Percentiles rank a stretch among this genome's conserved stretches.
Conservation (phyloP, 2,329 filamentous ascomycete species). For the Raffaelea arxii region DNA sequence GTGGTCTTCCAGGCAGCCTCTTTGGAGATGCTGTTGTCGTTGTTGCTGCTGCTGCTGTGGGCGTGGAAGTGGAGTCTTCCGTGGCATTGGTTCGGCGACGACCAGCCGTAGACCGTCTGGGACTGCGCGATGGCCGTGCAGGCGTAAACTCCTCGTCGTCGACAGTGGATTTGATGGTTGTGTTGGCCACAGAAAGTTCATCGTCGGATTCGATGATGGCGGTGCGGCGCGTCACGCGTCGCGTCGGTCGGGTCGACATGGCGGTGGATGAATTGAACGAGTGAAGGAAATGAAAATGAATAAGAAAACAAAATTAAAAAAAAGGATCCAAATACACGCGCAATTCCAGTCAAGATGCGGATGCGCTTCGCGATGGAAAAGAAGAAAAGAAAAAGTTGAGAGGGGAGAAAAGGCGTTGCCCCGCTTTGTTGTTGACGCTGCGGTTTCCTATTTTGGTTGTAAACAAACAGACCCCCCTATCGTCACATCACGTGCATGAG, state of each 20-base stretch:
- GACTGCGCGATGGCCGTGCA: constrained; percentile 41
- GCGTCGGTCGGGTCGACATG: constrained; percentile 32
- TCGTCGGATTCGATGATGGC: constrained; percentile 75
- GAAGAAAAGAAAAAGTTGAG: background rate
- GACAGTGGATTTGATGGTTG: constrained; percentile 29
- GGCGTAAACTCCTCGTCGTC: constrained; percentile 63
- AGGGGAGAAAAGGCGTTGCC: constrained; percentile 8
- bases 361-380: background rate
- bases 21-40: constrained; percentile 17
- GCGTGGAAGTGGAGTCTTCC: no score
- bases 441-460: constrained; percentile 12
- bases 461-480: constrained; percentile 12
- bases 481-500: background rate
- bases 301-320: background rate
- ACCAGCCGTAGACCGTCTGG: constrained; percentile 22
- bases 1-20: constrained; percentile 26
- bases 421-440: constrained; percentile 16
- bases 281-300: background rate
- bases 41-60: no score
- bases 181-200: constrained; percentile 52
- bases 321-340: background rate
- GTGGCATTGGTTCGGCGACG: constrained; percentile 34
- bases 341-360: background rate
- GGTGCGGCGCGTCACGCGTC: constrained; percentile 53
- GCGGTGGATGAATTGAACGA: constrained; percentile 12